Base-by-base conservation (phyloP, 2,329 filamentous ascomycete genomes). In the Fusarium napiforme region DNA sequence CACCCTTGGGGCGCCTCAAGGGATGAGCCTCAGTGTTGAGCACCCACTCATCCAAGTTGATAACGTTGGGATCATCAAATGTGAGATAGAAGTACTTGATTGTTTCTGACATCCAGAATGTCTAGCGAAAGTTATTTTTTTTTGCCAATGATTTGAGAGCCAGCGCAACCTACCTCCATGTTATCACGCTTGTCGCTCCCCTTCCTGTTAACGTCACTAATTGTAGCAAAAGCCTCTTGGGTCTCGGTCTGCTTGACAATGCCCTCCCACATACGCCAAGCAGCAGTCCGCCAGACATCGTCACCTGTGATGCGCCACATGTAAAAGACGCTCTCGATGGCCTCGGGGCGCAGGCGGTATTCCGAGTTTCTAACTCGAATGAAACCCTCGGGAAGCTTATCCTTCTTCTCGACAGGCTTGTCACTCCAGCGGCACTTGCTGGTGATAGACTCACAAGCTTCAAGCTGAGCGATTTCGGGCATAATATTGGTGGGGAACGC, bases 51-150 rank as follows among this genome's bases (percentile, higher is more conserved):
- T 95, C 92, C 77, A 95, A 81, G 80, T 87, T 92, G 36, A 93
- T 84, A 28, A 90, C 78, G 18, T 87, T 84, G 7, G 90, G 87
- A 60, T 92, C 88, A 52, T 88, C 89, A 74, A 93, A 95, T 23
- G 93, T 87, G 64, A 94, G 82, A 75, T 92, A 95, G 69, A 94
- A 94, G 77, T 94, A 94, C 82, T 94, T 95, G 73, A 93, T 81
- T 45, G 92, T 95, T 84, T 95, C 92, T 7, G 90, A 90, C 75
- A 93, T 84, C 91, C 93, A 95, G 78, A 93, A 94, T 60, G 86
- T 87, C 84, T 86, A 53, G 34, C 36, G 30, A 46, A 34, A 47
- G 64, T 78, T 40, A 79, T 75, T 42, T 43, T 34, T 34, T 34
- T 34, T 42, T 21, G 37, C 64, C 21, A 45, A 14, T 21, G 9